Evolutionary conservation across 768 basidiomycete species (phyloP).

Genomic region (Pleurotus sapidus): DNA sequence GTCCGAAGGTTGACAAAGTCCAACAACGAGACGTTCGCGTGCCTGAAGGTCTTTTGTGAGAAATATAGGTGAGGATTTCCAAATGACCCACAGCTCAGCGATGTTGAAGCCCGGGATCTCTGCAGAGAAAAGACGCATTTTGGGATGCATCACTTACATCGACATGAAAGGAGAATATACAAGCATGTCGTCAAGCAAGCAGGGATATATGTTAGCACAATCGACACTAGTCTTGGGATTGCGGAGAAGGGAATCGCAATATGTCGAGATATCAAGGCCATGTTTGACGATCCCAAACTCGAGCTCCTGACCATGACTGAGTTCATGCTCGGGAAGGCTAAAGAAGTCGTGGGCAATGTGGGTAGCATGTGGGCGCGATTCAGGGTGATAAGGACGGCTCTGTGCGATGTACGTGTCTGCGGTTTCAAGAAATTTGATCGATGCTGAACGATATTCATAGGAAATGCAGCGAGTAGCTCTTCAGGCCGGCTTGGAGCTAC

Average conservation of each 20-base stretch:
- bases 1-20: not conserved
- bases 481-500: too few species aligned
- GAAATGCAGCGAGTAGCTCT: not conserved
- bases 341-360: not conserved
- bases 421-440: too few species aligned
- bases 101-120: not conserved
- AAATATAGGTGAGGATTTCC: not conserved
- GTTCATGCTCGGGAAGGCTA: not conserved
- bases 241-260: not conserved
- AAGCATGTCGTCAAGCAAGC: not conserved
- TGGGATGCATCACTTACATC: not conserved
- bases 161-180: not conserved
- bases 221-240: not conserved
- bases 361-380: not conserved
- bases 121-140: not conserved
- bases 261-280: not conserved
- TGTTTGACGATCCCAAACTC: not conserved
- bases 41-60: not conserved
- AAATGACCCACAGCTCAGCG: not conserved
- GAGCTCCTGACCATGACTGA: not conserved
- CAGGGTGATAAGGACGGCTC: not conserved
- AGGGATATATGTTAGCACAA: not conserved
- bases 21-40: not conserved
- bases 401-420: not conserved
- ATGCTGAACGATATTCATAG: not conserved